These are phyloP conservation scores for Lepidium africanum DNA, from an alignment of 345 rosid genomes.

Conservation along the genomic window DNA sequence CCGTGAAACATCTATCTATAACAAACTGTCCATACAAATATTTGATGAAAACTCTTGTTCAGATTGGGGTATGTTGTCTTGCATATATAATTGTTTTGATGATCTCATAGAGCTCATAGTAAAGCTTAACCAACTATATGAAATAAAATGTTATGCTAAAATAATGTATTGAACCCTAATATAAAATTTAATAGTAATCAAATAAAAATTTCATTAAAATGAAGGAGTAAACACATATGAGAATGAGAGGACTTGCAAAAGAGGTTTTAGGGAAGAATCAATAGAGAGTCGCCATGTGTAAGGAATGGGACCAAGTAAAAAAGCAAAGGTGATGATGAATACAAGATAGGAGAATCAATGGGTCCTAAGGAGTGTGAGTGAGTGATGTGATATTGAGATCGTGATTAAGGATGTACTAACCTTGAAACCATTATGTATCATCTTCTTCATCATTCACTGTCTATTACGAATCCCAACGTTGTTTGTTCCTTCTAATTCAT, in stretches of 20 bases:
- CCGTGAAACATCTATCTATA: too few species aligned
- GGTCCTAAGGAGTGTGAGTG: background rate
- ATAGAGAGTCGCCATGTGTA: conserved; percentile 12
- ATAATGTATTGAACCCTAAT: too few species aligned
- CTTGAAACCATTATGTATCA: conserved; percentile 20
- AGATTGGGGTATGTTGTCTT: too few species aligned
- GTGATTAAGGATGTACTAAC: conserved; percentile 33
- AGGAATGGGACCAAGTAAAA: background rate
- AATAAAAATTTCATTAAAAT: too few species aligned
- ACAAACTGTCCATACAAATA: too few species aligned
- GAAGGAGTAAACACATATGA: too few species aligned
- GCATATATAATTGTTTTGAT: background rate
- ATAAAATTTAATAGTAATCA: too few species aligned
- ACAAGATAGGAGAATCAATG: background rate
- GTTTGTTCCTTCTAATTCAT: background rate
- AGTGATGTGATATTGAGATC: conserved; percentile 13
- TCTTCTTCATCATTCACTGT: conserved; percentile 16
- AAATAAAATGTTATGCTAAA: background rate
- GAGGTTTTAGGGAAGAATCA: background rate
- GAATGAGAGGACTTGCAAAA: too few species aligned
- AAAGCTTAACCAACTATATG: background rate
- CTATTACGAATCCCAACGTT: background rate
- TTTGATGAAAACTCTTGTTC: too few species aligned
- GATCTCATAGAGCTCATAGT: background rate
- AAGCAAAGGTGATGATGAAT: conserved; percentile 7